A percentile compares a stretch with the other conserved stretches of the same genome.
Conservation (phyloP, 2,329 filamentous ascomycete species). For the Canariomyces notabilis region DNA sequence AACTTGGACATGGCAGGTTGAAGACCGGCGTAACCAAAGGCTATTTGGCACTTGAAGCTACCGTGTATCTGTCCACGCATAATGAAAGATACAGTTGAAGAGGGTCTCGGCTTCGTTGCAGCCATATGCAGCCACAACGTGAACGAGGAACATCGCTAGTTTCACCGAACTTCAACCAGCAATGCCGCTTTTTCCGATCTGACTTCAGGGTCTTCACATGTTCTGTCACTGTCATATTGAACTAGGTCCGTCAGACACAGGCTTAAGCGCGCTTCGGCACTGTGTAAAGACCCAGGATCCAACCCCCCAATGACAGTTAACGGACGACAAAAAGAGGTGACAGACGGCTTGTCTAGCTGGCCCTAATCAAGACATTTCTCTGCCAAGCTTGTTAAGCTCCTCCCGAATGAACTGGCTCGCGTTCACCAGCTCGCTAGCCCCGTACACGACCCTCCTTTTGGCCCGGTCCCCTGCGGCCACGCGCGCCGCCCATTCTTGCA, state of each 20-base stretch:
- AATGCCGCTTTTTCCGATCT: not conserved
- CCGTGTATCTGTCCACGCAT: not conserved
- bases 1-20: not conserved
- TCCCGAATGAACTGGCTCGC: constrained; percentile 61
- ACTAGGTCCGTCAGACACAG: not conserved
- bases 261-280: not conserved
- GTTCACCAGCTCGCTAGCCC: constrained; percentile 78
- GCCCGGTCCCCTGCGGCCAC: constrained; percentile 54
- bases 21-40: not conserved
- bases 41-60: not conserved
- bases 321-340: too few relatives aligned
- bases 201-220: not conserved
- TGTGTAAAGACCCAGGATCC: too few relatives aligned
- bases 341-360: too few relatives aligned
- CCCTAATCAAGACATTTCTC: constrained; percentile 45
- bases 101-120: not conserved
- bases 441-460: constrained; percentile 83
- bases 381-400: constrained; percentile 58
- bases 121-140: too few relatives aligned
- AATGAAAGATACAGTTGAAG: not conserved
- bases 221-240: not conserved
- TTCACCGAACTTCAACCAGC: not conserved
- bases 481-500: constrained; percentile 90
- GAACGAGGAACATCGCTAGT: not conserved
- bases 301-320: too few relatives aligned